Percentiles rank a stretch among this genome's conserved stretches.
Conservation (phyloP, 176 grass and related monocot genomes). For the Eremochloa ophiuroides region DNA sequence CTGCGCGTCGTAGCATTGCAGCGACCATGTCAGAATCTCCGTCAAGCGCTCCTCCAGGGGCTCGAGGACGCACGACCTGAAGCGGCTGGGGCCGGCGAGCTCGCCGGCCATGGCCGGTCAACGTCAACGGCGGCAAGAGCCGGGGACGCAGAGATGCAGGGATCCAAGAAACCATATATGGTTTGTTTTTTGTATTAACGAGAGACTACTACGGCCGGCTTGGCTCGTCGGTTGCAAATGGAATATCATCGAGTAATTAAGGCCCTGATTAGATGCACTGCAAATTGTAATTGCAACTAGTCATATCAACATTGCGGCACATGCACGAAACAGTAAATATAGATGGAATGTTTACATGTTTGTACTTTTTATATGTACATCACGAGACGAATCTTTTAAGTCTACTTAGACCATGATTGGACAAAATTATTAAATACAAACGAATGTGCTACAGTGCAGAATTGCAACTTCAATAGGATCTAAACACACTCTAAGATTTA, state of each 20-base stretch:
- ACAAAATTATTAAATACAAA: too few relatives aligned
- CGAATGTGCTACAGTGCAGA: too few relatives aligned
- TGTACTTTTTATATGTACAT: too few relatives aligned
- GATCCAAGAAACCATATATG: constrained; percentile 37
- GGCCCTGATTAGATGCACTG: too few relatives aligned
- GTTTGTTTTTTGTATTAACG: background rate
- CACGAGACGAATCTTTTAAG: too few relatives aligned
- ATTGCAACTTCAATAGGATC: too few relatives aligned
- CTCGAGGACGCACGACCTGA: constrained; percentile 24
- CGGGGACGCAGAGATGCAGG: background rate
- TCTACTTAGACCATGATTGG: too few relatives aligned
- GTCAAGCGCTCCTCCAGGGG: constrained; percentile 22
- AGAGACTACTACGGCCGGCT: background rate
- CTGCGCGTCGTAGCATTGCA: constrained; percentile 45
- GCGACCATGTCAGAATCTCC: constrained; percentile 22
- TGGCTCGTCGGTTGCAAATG: background rate
- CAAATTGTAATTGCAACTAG: too few relatives aligned
- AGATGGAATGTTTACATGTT: too few relatives aligned
- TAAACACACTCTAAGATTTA: too few relatives aligned
- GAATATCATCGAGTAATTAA: background rate
- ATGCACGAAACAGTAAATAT: too few relatives aligned
- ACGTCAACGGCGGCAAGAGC: constrained; percentile 4
- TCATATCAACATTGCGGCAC: too few relatives aligned
- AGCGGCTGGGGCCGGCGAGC: constrained; percentile 6
- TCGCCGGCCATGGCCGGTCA: background rate